phyloP scores from a whole-genome alignment of 78 protist genomes.

The Dictyostelium capitatum region DNA sequence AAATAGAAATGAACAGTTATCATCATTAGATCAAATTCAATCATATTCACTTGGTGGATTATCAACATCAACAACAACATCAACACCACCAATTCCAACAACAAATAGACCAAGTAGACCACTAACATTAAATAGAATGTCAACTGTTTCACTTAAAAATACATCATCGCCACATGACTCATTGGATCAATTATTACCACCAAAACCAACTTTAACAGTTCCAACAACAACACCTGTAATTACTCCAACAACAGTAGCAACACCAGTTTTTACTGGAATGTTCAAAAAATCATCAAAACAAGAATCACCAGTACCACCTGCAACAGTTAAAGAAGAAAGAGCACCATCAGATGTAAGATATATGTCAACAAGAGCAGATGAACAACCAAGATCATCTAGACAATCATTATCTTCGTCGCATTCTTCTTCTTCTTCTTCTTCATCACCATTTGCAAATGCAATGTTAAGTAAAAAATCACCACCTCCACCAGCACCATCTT shows the following conservation, averaged over 20 bases:
- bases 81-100: neutral
- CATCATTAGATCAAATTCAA: too few species aligned
- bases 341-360: neutral
- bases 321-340: neutral
- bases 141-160: too few species aligned
- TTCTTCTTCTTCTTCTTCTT: too few species aligned
- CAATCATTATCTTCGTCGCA: too few species aligned
- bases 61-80: neutral
- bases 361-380: constrained; percentile 11
- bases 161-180: too few species aligned
- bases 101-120: neutral
- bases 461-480: neutral
- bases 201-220: too few species aligned
- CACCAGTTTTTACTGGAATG: neutral
- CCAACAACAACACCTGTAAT: neutral
- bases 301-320: neutral
- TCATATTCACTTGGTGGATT: too few species aligned
- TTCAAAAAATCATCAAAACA: neutral
- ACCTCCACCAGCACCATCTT: neutral
- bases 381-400: neutral
- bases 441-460: too few species aligned
- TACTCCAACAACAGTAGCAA: neutral
- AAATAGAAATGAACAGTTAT: too few species aligned
- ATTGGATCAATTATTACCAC: too few species aligned
- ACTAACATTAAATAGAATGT: too few species aligned